Percentiles rank a stretch among this genome's conserved stretches.
Evolutionary conservation across 768 basidiomycete genomes (phyloP).

Genomic region (Leucogyrophana mollusca): DNA sequence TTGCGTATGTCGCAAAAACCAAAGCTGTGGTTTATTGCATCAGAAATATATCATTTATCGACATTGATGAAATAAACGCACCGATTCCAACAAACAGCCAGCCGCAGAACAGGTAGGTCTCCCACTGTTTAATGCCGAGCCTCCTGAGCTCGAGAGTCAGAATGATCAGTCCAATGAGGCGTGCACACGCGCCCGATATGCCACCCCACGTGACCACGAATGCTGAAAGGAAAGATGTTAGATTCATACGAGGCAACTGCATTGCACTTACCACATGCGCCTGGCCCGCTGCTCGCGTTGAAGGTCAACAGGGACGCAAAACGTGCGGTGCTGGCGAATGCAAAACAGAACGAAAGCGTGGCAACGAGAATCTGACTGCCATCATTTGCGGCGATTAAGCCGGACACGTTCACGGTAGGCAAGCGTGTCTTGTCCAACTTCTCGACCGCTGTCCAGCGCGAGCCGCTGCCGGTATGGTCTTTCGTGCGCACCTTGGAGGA

Average conservation of each 20-base stretch:
- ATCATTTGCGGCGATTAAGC: too few species aligned
- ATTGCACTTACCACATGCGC: constrained; percentile 24
- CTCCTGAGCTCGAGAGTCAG: constrained; percentile 33
- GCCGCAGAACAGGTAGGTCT: constrained; percentile 29
- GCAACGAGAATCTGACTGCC: constrained; percentile 12
- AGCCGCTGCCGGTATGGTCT: too few species aligned
- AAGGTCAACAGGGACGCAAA: constrained; percentile 32
- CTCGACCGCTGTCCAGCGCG: too few species aligned
- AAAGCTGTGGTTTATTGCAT: constrained; percentile 27
- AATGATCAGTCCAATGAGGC: constrained; percentile 38
- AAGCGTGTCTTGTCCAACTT: too few species aligned
- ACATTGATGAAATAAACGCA: constrained; percentile 16
- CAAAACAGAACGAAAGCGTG: constrained; percentile 28
- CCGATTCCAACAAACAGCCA: constrained; percentile 34
- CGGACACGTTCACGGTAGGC: too few species aligned
- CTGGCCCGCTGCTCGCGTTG: constrained; percentile 6
- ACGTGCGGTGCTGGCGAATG: constrained; percentile 27
- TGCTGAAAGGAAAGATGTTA: constrained; percentile 22
- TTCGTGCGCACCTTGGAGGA: too few species aligned
- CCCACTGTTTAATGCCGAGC: constrained; percentile 27
- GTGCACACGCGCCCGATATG: constrained; percentile 36
- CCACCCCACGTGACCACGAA: constrained; percentile 47
- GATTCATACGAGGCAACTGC: not conserved
- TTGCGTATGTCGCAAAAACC: constrained; percentile 39
- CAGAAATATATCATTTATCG: not conserved